Base-by-base conservation (phyloP, 805 yeast species). In the Candida montana region DNA sequence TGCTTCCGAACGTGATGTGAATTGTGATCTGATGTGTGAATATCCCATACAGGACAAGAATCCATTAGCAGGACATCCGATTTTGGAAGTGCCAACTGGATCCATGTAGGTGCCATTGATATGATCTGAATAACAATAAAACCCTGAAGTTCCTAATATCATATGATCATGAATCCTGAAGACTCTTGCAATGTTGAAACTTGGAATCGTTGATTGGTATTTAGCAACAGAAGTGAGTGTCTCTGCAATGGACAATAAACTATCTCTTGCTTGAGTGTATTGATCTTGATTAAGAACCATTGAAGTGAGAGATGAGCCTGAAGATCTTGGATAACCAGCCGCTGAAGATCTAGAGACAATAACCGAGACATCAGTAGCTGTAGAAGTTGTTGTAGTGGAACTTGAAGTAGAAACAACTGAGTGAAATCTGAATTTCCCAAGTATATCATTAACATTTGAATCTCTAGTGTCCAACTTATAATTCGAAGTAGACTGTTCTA, bases 381-480 rank as follows among this genome's bases (percentile, higher is more conserved):
- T 13, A 7, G 35, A 13, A 5, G 36, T 26, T 31, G 43, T 16
- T 26, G 33, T 24, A 10, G 17, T 15, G 18, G 43, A 32, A 2
- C 9, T n/a, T 15, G 36, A 12, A 4, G 31, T 12, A 11, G 31
- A n/a, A 12, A 24, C 31, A 6, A 5, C 13, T 13, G 31, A 23
- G 5, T 32, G 15, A n/a, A 43, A 26, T 15, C 30, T 23, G 33
- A 43, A 31, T 6, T 34, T 31, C 15, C 44, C 44, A 1, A 43
- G n/a, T 5, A 43, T 27, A 11, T 43, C 47, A n/a, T 43, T 17
- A 3, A 40, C 11, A 3, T 44, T 35, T 5, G 47, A 40, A 19
- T 33, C 20, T 20, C 44, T 43, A 11, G 47, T 43, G 13, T 43
- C 47, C 13, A 43, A 15, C 21, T 40, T 35, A 26, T 39, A 26